phyloP scores from a whole-genome alignment of 2,329 filamentous ascomycete species.

The Ophiostoma triangulosporum region DNA sequence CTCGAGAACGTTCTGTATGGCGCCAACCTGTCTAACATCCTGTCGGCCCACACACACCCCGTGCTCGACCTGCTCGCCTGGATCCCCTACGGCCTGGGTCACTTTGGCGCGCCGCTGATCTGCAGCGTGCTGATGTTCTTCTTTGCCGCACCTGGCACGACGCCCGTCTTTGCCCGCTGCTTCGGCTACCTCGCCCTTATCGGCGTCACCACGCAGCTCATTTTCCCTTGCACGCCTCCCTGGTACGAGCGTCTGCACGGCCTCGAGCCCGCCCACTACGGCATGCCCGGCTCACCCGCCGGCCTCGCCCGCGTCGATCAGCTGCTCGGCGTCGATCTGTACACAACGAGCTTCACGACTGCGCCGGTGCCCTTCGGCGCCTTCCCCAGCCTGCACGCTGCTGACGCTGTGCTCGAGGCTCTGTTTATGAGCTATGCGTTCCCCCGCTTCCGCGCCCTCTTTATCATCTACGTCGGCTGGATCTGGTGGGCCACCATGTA shows the following conservation, averaged over 20 bases:
- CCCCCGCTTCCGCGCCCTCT: conserved; percentile 65
- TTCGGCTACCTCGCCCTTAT: conserved; percentile 89
- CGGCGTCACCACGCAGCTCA: conserved; percentile 75
- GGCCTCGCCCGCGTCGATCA: conserved; percentile 80
- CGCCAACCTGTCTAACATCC: conserved; percentile 88
- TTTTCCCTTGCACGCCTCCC: conserved; percentile 87
- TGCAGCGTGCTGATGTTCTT: conserved; percentile 71
- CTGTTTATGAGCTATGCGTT: conserved; percentile 91
- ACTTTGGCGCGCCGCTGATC: conserved; percentile 76
- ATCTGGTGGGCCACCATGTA: conserved; percentile 99
- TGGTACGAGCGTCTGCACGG: conserved; percentile 96
- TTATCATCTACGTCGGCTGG: conserved; percentile 78
- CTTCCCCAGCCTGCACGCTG: conserved; percentile 86
- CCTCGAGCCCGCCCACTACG: conserved; percentile 80
- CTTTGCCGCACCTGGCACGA: conserved; percentile 73
- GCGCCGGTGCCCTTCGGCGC: conserved; percentile 89
- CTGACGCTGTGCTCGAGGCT: conserved; percentile 75
- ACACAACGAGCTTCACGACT: conserved; percentile 82
- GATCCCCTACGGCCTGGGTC: conserved; percentile 83
- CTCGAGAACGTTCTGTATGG: conserved; percentile 95
- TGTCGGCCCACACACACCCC: conserved; percentile 76
- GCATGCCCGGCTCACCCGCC: conserved; percentile 77
- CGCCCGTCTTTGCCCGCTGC: conserved; percentile 70
- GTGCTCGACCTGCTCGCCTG: conserved; percentile 80
- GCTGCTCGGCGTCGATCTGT: conserved; percentile 82